A percentile compares a stretch with the other conserved stretches of the same genome.
phyloP scores from a whole-genome alignment of 495 filamentous ascomycete species.

The Aspergillus haitiensis region DNA sequence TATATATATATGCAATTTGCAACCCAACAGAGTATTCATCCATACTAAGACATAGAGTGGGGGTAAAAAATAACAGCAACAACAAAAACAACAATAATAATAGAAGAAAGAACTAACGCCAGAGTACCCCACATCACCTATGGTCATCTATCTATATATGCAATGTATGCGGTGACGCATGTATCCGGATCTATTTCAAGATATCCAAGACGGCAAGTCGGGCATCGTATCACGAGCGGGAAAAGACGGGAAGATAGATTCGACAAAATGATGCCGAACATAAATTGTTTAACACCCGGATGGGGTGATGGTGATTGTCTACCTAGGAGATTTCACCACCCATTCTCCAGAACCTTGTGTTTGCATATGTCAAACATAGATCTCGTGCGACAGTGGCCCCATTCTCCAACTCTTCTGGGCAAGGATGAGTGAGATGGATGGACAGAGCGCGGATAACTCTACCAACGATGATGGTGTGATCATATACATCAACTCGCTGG shows the following conservation, averaged over 20 bases:
- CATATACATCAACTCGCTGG: conserved; percentile 41
- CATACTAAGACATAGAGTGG: not conserved
- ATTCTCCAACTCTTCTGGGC: not conserved
- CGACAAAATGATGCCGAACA: no score
- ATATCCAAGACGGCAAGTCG: no score
- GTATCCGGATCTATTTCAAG: no score
- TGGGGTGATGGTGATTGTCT: not conserved
- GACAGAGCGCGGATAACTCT: conserved; percentile 31
- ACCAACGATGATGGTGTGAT: conserved; percentile 48
- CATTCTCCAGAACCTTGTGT: conserved; percentile 50
- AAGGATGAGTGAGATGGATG: not conserved
- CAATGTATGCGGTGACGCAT: no score
- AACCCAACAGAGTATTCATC: no score
- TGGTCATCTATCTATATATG: no score
- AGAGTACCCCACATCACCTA: no score
- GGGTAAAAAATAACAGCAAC: not conserved
- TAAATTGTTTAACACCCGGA: not conserved
- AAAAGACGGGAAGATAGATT: no score
- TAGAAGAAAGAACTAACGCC: no score
- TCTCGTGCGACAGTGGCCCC: conserved; percentile 13
- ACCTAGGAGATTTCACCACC: conserved; percentile 25
- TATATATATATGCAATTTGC: not conserved
- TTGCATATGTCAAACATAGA: conserved; percentile 47
- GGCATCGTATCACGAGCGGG: no score
- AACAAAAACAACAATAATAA: no score